Conservation (phyloP, 257 asterid genomes). For the Craterostigma plantagineum region DNA sequence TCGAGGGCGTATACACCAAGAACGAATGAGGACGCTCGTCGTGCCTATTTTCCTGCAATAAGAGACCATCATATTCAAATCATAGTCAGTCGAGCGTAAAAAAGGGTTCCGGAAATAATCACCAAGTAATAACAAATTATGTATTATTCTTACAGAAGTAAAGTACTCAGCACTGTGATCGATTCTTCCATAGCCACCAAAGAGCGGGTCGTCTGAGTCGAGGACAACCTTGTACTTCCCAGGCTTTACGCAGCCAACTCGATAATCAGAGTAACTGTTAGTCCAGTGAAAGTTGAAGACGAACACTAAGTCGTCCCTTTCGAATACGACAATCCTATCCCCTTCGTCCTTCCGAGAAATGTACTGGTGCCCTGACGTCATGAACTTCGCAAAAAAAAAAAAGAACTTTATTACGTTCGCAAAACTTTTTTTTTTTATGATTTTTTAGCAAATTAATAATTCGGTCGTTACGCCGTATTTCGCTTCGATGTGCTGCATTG, state of each 20-base stretch:
- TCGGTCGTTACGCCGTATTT: slow-evolving; percentile 32
- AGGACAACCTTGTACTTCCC: slow-evolving; percentile 91
- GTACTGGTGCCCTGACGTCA: slow-evolving; percentile 82
- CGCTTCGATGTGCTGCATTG: slow-evolving; percentile 93
- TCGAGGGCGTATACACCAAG: slow-evolving; percentile 62
- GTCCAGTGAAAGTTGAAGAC: slow-evolving; percentile 91
- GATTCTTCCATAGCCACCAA: slow-evolving; percentile 82
- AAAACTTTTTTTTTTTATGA: background rate
- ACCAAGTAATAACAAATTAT: no score
- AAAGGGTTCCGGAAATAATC: no score
- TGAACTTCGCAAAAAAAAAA: slow-evolving; percentile 39
- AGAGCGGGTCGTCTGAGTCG: slow-evolving; percentile 58
- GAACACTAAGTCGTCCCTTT: slow-evolving; percentile 68
- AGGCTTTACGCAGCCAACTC: slow-evolving; percentile 70
- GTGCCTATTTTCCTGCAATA: slow-evolving; percentile 43
- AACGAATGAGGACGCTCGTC: slow-evolving; percentile 75
- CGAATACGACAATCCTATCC: slow-evolving; percentile 61
- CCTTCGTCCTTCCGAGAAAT: slow-evolving; percentile 77
- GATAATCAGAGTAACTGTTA: slow-evolving; percentile 66
- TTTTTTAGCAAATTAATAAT: no score
- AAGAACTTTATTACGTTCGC: slow-evolving; percentile 3
- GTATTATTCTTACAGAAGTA: slow-evolving; percentile 37
- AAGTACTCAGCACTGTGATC: slow-evolving; percentile 53
- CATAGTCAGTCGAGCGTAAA: no score
- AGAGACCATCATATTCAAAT: background rate